Conservation (phyloP, 1,284 basidiomycete species). For the Microbotryum scabiosae region DNA sequence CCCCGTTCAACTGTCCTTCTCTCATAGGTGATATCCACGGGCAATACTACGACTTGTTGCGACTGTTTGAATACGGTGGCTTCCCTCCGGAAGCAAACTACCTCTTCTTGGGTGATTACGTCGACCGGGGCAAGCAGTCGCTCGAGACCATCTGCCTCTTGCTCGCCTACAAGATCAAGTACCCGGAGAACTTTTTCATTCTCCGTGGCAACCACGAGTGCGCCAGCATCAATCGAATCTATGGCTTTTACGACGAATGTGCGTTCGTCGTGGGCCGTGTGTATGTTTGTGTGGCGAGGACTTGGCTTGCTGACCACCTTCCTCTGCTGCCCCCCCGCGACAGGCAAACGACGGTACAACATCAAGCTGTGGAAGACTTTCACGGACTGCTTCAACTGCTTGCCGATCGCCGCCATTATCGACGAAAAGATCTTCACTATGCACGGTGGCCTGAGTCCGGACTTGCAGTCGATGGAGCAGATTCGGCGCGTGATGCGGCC, state of each 20-base stretch:
- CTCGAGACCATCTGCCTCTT: constrained; percentile 76
- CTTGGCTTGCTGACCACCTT: background rate
- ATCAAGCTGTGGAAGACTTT: constrained; percentile 98
- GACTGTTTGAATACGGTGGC: constrained; percentile 88
- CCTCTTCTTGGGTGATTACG: constrained; percentile 85
- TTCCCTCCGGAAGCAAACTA: constrained; percentile 95
- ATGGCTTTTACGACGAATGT: constrained; percentile 97
- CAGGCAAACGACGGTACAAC: constrained; percentile 94
- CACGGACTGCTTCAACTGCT: constrained; percentile 92
- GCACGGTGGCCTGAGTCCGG: constrained; percentile 85
- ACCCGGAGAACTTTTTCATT: constrained; percentile 96
- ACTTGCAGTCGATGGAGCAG: constrained; percentile 99
- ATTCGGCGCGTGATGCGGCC: constrained; percentile 98
- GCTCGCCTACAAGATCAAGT: constrained; percentile 62
- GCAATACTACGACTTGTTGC: constrained; percentile 88
- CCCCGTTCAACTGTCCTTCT: background rate
- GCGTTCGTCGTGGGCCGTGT: constrained; percentile 39
- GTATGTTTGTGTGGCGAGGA: background rate
- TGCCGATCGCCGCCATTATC: constrained; percentile 91
- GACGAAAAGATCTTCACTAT: constrained; percentile 92
- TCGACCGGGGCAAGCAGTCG: constrained; percentile 89
- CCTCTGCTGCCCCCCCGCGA: background rate
- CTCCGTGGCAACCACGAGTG: constrained; percentile 90
- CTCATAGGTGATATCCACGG: constrained; percentile 79
- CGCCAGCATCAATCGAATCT: constrained; percentile 89